Conservation (phyloP, 225 moss, liverwort and hornwort species). For the Marchantia paleacea region DNA sequence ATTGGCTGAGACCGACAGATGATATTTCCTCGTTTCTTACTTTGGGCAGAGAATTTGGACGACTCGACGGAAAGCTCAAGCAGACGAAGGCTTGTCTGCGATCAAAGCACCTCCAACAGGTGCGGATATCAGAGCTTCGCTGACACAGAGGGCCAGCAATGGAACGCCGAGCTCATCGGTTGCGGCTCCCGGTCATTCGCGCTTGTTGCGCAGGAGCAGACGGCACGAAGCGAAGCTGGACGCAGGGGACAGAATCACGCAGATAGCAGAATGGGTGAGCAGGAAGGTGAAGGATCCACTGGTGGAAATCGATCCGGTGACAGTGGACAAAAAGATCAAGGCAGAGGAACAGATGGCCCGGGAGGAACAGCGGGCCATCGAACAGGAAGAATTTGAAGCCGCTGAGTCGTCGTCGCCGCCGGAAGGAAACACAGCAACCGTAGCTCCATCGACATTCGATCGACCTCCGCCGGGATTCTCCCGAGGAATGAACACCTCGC, state of each 20-base stretch:
- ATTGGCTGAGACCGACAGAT: no score
- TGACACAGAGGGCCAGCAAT: neutral
- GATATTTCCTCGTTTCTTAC: neutral
- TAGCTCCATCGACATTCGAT: slow-evolving; percentile 12
- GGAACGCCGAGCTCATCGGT: slow-evolving; percentile 18
- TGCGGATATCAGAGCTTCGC: neutral
- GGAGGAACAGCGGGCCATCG: no score
- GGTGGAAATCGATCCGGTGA: slow-evolving; percentile 44
- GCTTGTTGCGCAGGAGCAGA: slow-evolving; percentile 24
- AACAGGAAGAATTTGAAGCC: slow-evolving; percentile 4
- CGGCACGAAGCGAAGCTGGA: slow-evolving; percentile 24
- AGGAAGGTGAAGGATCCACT: slow-evolving; percentile 37
- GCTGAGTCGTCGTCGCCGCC: neutral
- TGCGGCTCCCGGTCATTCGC: slow-evolving; percentile 29
- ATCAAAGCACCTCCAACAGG: slow-evolving; percentile 3
- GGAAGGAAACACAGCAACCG: neutral
- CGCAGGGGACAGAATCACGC: slow-evolving; percentile 34
- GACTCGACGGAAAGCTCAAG: neutral
- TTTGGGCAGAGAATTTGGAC: slow-evolving; percentile 7
- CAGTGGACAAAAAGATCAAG: slow-evolving; percentile 24
- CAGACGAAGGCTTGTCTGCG: neutral
- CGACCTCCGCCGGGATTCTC: slow-evolving; percentile 24
- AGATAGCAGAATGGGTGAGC: slow-evolving; percentile 39
- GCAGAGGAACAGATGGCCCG: slow-evolving; percentile 5
- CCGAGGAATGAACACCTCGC: slow-evolving; percentile 13